A percentile compares a stretch with the other conserved stretches of the same genome.
Evolutionary conservation across 208 protist genomes (phyloP).

Genomic region (Plasmodiophora brassicae): DNA sequence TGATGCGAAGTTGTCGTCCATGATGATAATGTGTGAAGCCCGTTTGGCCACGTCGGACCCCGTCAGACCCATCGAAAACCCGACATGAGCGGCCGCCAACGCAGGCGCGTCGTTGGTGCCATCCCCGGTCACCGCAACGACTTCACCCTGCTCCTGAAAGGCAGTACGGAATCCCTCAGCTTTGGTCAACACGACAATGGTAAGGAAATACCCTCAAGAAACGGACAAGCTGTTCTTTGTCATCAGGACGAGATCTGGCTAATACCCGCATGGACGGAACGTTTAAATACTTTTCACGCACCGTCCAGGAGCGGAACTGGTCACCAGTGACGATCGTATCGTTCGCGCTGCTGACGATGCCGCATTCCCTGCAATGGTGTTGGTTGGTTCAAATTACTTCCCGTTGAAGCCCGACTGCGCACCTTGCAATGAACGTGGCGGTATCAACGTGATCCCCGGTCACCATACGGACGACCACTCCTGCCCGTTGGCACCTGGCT

Average conservation of each 20-base stretch:
- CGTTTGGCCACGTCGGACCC: conserved; percentile 44
- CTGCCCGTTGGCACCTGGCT: conserved; percentile 59
- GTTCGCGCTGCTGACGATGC: conserved; percentile 44
- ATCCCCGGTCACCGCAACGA: conserved; percentile 68
- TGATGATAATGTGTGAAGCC: conserved; percentile 47
- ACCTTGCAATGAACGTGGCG: conserved; percentile 64
- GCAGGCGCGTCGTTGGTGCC: no score
- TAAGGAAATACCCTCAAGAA: no score
- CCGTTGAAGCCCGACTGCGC: no score
- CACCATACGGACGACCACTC: conserved; percentile 82
- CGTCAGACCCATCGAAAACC: conserved; percentile 83
- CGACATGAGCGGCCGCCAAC: conserved; percentile 76
- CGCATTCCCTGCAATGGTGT: conserved; percentile 49
- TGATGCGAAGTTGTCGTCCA: conserved; percentile 54
- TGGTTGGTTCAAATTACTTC: no score
- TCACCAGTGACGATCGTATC: not conserved
- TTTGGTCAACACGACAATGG: no score
- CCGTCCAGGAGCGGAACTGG: not conserved
- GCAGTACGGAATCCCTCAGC: no score
- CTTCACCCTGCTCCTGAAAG: conserved; percentile 44
- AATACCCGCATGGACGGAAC: conserved; percentile 32
- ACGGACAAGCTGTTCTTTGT: no score
- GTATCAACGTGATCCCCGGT: conserved; percentile 76
- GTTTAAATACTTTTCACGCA: conserved; percentile 32
- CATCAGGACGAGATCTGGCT: no score